Evolutionary conservation across 148 eudicot species (phyloP).

Genomic region (Rhododendron ovatum): DNA sequence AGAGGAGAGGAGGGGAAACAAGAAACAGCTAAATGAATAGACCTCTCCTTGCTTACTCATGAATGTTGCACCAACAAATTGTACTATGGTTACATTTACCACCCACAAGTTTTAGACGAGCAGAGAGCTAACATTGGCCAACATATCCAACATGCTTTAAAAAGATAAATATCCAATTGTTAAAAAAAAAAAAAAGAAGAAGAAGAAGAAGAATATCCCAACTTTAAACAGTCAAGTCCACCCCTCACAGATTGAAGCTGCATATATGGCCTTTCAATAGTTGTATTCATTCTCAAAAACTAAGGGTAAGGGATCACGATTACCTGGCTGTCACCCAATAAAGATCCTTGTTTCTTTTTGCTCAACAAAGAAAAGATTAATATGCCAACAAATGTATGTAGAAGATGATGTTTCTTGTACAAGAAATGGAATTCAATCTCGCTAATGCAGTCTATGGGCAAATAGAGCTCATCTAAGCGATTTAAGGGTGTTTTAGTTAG

Average conservation of each 20-base stretch:
- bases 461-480: neutral
- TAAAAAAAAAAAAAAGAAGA: no score
- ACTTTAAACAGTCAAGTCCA: neutral
- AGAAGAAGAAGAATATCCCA: neutral
- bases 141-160: neutral
- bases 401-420: neutral
- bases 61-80: neutral
- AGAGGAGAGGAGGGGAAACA: neutral
- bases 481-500: neutral
- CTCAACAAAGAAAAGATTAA: neutral
- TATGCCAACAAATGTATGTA: neutral
- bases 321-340: neutral
- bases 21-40: neutral
- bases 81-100: neutral
- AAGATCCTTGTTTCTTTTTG: neutral
- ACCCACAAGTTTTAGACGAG: neutral
- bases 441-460: neutral
- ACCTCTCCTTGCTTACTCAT: neutral
- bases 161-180: neutral
- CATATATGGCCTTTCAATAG: neutral
- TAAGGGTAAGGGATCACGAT: neutral
- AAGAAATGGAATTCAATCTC: neutral
- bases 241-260: neutral
- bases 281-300: neutral
- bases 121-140: neutral